These are phyloP conservation scores for Aspergillus saccharolyticus DNA, from an alignment of 495 filamentous ascomycete genomes.

Conservation along the genomic window DNA sequence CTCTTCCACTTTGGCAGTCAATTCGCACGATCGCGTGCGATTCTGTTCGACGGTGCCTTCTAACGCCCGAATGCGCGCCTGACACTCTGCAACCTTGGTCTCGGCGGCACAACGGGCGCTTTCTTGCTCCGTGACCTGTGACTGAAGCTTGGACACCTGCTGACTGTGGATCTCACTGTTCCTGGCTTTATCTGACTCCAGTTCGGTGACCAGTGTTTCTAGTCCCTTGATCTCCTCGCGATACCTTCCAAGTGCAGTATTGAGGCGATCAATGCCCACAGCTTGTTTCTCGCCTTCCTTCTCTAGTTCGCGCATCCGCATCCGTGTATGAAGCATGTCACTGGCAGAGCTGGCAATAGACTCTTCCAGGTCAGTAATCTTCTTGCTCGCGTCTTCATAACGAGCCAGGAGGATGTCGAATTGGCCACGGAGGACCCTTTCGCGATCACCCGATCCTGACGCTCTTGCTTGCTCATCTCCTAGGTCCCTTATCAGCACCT, in stretches of 20 bases:
- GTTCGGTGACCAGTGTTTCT: slow-evolving; percentile 51
- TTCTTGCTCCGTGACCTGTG: slow-evolving; percentile 33
- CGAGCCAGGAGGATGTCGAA: slow-evolving; percentile 38
- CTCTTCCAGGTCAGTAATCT: slow-evolving; percentile 48
- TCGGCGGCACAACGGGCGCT: slow-evolving; percentile 34
- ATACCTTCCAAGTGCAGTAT: slow-evolving; percentile 58
- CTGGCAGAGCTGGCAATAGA: slow-evolving; percentile 51
- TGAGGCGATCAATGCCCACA: slow-evolving; percentile 54
- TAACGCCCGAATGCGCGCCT: slow-evolving; percentile 36
- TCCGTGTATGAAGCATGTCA: slow-evolving; percentile 43
- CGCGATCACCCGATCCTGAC: slow-evolving; percentile 28
- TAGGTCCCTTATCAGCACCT: slow-evolving; percentile 34
- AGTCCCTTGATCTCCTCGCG: slow-evolving; percentile 57
- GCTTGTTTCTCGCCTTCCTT: slow-evolving; percentile 52
- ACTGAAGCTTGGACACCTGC: slow-evolving; percentile 38
- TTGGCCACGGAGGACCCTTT: slow-evolving; percentile 37
- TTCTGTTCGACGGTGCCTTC: slow-evolving; percentile 34
- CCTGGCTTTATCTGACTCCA: slow-evolving; percentile 52
- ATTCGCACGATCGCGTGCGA: slow-evolving; percentile 32
- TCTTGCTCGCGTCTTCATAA: slow-evolving; percentile 37
- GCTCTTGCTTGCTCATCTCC: slow-evolving; percentile 27
- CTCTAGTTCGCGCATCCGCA: slow-evolving; percentile 44
- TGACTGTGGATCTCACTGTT: slow-evolving; percentile 26
- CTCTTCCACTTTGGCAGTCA: slow-evolving; percentile 27
- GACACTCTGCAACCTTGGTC: slow-evolving; percentile 27